Evolutionary conservation across 176 grass and related monocot species (phyloP).

Genomic region (Phyllostachys edulis): DNA sequence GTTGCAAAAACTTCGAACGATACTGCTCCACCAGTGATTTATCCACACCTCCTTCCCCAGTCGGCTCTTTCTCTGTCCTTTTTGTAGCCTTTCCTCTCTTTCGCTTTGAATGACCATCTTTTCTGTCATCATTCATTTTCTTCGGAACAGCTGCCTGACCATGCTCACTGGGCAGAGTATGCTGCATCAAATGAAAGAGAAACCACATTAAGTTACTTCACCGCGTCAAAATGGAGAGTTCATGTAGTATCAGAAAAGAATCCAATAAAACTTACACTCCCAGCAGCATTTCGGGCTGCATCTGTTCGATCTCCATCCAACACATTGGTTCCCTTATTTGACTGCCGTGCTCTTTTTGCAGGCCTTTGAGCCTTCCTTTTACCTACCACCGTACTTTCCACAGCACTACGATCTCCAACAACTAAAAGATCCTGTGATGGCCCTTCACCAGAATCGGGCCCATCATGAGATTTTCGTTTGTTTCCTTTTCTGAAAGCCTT

Average conservation of each 20-base stretch:
- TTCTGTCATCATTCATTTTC: conserved; percentile 60
- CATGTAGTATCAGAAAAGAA: background rate
- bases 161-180: conserved; percentile 7
- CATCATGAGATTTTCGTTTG: conserved; percentile 24
- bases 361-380: conserved; percentile 32
- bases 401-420: conserved; percentile 11
- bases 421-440: conserved; percentile 4
- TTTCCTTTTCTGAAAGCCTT: conserved; percentile 51
- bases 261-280: conserved; percentile 29
- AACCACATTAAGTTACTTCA: background rate
- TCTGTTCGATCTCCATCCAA: conserved; percentile 16
- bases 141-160: background rate
- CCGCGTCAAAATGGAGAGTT: conserved; percentile 14
- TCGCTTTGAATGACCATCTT: conserved; percentile 21
- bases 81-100: conserved; percentile 30
- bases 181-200: conserved; percentile 38
- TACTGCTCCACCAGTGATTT: conserved; percentile 71
- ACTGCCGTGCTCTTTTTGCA: conserved; percentile 46
- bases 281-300: conserved; percentile 19
- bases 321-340: conserved; percentile 20
- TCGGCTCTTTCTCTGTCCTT: conserved; percentile 39
- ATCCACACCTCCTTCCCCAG: conserved; percentile 50
- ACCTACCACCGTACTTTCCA: background rate
- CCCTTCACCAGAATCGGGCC: conserved; percentile 23
- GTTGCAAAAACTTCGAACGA: conserved; percentile 68